phyloP scores from a whole-genome alignment of 352 stramenopile genomes.

The Globisporangium echinulatum region DNA sequence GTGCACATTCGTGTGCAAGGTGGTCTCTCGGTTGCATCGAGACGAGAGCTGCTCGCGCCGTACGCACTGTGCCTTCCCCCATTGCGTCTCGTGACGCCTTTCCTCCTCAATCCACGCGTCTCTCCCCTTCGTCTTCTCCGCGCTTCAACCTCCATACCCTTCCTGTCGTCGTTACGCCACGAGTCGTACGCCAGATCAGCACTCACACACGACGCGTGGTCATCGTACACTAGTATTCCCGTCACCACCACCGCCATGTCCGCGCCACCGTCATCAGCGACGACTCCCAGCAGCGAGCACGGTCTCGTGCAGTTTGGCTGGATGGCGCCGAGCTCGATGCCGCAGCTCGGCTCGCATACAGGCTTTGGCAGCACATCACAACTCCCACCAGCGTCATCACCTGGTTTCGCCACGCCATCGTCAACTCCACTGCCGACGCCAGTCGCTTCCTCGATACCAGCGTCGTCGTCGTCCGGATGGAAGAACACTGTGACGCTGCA shows the following conservation, averaged over 20 bases:
- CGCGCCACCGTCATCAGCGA: constrained; percentile 3
- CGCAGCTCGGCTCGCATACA: constrained; percentile 6
- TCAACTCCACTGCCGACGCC: not conserved
- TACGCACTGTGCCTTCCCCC: too few species aligned
- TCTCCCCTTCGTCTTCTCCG: too few species aligned
- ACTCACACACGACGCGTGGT: too few species aligned
- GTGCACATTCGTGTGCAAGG: too few species aligned
- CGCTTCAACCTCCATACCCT: too few species aligned
- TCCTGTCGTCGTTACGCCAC: too few species aligned
- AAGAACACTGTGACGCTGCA: constrained; percentile 50
- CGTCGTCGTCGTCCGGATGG: constrained; percentile 8
- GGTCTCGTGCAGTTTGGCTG: constrained; percentile 5
- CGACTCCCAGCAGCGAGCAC: constrained; percentile 8
- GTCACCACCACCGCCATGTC: not conserved
- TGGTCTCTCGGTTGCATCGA: too few species aligned
- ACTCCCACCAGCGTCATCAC: not conserved
- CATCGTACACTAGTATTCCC: too few species aligned
- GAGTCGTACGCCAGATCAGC: too few species aligned
- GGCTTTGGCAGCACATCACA: not conserved
- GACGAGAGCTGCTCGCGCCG: too few species aligned
- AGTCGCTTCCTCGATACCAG: constrained; percentile 18
- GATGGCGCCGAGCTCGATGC: constrained; percentile 12
- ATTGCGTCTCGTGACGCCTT: too few species aligned
- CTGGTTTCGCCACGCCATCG: not conserved
- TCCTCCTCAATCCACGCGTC: too few species aligned